Conservation (phyloP, 129 eudicot species). For the Apium graveolens region DNA sequence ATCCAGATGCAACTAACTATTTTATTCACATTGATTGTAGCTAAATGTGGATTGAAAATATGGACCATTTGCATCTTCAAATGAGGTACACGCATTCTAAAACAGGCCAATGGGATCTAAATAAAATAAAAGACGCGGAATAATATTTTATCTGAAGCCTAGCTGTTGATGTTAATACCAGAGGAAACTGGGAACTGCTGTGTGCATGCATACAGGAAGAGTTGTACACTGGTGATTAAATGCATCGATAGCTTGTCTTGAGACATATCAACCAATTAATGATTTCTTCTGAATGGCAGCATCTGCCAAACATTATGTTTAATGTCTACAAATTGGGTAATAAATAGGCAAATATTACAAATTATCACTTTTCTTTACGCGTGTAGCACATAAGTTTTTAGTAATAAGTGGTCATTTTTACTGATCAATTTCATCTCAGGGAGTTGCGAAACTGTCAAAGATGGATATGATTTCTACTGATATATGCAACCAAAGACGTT, state of each 20-base stretch:
- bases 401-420: background rate
- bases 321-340: background rate
- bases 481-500: background rate
- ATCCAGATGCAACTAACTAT: background rate
- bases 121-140: background rate
- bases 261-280: background rate
- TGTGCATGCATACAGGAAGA: background rate
- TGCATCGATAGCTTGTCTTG: background rate
- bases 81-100: background rate
- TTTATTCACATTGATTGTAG: background rate
- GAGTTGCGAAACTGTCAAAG: background rate
- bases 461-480: background rate
- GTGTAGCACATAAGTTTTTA: background rate
- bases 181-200: background rate
- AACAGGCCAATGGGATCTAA: background rate
- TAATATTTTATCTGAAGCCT: background rate
- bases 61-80: background rate
- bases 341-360: background rate
- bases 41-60: background rate
- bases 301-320: background rate
- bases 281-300: background rate
- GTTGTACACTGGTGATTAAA: background rate
- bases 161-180: constrained; percentile 1
- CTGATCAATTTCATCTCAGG: background rate
- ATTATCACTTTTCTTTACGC: background rate